phyloP scores from a whole-genome alignment of 2,329 filamentous ascomycete genomes.

The Diaporthe sp. region DNA sequence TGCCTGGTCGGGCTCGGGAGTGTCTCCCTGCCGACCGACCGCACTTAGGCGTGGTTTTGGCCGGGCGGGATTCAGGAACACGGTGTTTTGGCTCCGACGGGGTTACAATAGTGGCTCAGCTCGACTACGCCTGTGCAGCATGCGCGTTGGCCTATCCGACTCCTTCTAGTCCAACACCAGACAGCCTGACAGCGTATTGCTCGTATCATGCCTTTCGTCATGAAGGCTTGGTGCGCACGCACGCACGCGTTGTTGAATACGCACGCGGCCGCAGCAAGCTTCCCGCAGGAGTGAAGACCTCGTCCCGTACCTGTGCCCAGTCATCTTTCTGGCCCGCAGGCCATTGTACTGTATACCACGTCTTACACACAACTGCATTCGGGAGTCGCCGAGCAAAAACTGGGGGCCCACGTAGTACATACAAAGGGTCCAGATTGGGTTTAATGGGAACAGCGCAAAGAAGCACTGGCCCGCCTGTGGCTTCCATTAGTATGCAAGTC shows the following conservation, averaged over 20 bases:
- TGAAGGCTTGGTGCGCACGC: neutral
- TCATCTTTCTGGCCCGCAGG: neutral
- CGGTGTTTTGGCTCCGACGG: neutral
- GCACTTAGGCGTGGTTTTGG: neutral
- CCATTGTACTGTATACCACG: neutral
- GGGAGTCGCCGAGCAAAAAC: neutral
- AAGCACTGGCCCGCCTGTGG: conserved; percentile 7
- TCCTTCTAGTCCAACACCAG: neutral
- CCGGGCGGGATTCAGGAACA: conserved; percentile 8
- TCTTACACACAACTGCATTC: conserved; percentile 9
- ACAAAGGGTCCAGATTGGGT: neutral
- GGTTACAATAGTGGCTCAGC: conserved; percentile 18
- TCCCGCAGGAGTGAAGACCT: neutral
- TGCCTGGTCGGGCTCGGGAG: conserved; percentile 10
- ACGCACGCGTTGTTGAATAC: neutral
- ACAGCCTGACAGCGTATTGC: neutral
- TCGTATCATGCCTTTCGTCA: neutral
- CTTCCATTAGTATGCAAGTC: neutral
- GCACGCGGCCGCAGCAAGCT: neutral
- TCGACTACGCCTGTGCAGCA: neutral
- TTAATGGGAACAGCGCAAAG: neutral
- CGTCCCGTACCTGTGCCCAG: neutral
- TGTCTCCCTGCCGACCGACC: conserved; percentile 7
- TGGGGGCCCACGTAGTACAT: neutral
- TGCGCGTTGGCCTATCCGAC: neutral